A percentile compares a stretch with the other conserved stretches of the same genome.
phyloP scores from a whole-genome alignment of 2,329 filamentous ascomycete genomes.

The Grosmannia huntii region DNA sequence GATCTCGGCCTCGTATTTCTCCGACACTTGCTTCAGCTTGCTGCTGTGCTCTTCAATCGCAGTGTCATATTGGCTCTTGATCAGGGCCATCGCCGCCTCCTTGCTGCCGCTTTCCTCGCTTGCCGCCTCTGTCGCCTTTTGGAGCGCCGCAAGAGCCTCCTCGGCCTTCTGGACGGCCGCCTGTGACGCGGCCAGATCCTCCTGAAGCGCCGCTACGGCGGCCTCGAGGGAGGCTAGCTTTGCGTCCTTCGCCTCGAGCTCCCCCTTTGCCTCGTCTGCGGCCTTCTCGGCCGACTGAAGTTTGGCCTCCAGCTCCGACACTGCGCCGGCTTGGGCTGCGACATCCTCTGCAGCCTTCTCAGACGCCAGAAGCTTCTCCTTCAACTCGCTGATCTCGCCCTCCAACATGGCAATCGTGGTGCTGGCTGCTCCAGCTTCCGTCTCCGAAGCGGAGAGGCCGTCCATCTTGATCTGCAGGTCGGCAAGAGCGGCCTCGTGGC shows the following conservation, averaged over 20 bases:
- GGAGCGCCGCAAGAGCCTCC: conserved; percentile 33
- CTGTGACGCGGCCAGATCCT: conserved; percentile 22
- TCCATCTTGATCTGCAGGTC: conserved; percentile 44
- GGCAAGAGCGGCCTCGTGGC: conserved; percentile 33
- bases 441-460: conserved; percentile 34
- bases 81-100: conserved; percentile 34
- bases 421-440: conserved; percentile 30
- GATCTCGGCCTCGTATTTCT: conserved; percentile 53
- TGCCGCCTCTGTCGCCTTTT: conserved; percentile 34
- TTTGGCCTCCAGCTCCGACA: conserved; percentile 38
- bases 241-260: conserved; percentile 33
- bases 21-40: conserved; percentile 43
- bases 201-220: conserved; percentile 24
- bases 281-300: conserved; percentile 35
- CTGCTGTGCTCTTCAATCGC: conserved; percentile 37
- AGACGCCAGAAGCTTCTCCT: conserved; percentile 32
- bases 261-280: conserved; percentile 26
- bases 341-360: conserved; percentile 28
- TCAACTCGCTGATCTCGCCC: conserved; percentile 37
- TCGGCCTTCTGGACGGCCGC: conserved; percentile 28
- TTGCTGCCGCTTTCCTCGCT: conserved; percentile 33
- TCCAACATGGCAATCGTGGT: conserved; percentile 38
- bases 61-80: conserved; percentile 34
- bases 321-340: conserved; percentile 22
- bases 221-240: conserved; percentile 29